Conservation (phyloP, 805 yeast species). For the Candida chauliodis region DNA sequence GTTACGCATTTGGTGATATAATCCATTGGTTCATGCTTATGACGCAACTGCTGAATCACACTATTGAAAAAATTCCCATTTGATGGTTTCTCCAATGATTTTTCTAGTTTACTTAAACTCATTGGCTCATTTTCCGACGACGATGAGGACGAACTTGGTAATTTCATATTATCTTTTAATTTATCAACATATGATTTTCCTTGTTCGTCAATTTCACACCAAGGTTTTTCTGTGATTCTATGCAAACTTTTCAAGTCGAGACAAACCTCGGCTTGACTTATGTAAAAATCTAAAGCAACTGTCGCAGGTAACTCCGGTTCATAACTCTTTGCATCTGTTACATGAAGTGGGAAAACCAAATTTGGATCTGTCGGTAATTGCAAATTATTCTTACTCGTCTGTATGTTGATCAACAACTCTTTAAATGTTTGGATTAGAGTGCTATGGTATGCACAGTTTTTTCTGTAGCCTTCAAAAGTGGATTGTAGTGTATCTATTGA, state of each 20-base stretch:
- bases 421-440: constrained; percentile 22
- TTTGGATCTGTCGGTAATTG: constrained; percentile 45
- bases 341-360: constrained; percentile 56
- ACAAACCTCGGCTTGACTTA: constrained; percentile 60
- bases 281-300: constrained; percentile 53
- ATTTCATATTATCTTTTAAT: constrained; percentile 51
- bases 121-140: constrained; percentile 13
- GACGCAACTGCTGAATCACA: constrained; percentile 25
- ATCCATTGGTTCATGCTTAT: constrained; percentile 38
- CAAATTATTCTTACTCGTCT: constrained; percentile 32
- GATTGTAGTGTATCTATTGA: constrained; percentile 23
- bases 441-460: constrained; percentile 10
- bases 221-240: constrained; percentile 53
- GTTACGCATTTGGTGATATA: constrained; percentile 63
- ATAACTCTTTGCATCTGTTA: constrained; percentile 32
- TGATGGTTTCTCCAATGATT: constrained; percentile 10
- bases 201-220: constrained; percentile 49
- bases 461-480: constrained; percentile 6
- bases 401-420: constrained; percentile 22
- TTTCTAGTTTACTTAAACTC: constrained; percentile 21
- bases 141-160: constrained; percentile 13
- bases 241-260: constrained; percentile 54
- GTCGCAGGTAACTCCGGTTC: constrained; percentile 45
- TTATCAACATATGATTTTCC: constrained; percentile 58
- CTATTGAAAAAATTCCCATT: constrained; percentile 14